Percentiles rank a stretch among this genome's conserved stretches.
Conservation (phyloP, 768 basidiomycete species). For the Collybiopsis luxurians region DNA sequence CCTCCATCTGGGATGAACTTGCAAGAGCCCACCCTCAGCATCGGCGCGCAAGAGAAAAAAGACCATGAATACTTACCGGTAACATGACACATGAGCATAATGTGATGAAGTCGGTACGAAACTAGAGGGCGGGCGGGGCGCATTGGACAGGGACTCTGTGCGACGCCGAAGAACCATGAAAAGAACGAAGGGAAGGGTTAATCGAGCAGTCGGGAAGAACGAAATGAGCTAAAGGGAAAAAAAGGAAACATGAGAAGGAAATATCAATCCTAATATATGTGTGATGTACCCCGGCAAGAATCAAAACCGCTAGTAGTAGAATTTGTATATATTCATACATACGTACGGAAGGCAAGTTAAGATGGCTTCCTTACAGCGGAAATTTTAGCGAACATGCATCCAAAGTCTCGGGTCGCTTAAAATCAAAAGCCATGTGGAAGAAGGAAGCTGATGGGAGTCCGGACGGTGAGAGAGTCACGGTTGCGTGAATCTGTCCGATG, state of each 20-base stretch:
- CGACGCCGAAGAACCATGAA: conserved; percentile 27
- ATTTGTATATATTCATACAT: conserved; percentile 1
- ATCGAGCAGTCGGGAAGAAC: background rate
- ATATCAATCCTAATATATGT: background rate
- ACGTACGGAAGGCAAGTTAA: too few species aligned
- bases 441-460: background rate
- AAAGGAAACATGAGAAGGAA: background rate
- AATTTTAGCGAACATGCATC: background rate
- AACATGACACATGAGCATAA: conserved; percentile 47
- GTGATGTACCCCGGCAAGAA: background rate
- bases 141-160: conserved; percentile 23
- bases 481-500: too few species aligned
- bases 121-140: conserved; percentile 27
- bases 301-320: background rate
- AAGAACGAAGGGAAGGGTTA: background rate
- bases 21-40: too few species aligned
- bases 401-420: background rate
- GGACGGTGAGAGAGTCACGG: background rate
- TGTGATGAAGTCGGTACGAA: conserved; percentile 28
- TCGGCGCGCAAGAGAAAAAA: too few species aligned
- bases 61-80: conserved; percentile 40
- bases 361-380: too few species aligned
- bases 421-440: background rate
- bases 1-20: conserved; percentile 55
- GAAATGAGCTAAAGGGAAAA: background rate